Conservation (phyloP, 768 basidiomycete genomes). For the Suillus lakei region DNA sequence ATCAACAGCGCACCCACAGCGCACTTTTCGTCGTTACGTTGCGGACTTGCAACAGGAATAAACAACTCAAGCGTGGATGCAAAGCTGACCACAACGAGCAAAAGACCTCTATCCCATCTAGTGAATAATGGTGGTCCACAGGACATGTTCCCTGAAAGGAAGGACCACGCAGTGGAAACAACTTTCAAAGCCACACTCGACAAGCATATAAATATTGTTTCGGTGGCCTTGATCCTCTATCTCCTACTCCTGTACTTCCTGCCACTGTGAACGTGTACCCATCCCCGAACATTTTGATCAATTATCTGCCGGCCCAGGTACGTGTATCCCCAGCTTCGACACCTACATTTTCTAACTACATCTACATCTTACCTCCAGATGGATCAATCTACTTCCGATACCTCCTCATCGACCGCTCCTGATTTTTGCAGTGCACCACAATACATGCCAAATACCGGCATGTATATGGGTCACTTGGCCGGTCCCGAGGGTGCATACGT, state of each 20-base stretch:
- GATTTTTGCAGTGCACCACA: background rate
- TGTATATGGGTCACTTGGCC: background rate
- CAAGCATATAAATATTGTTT: too few species aligned
- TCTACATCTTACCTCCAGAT: background rate
- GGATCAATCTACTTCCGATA: background rate
- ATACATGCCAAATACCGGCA: background rate
- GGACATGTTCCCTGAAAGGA: background rate
- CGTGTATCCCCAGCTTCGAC: background rate
- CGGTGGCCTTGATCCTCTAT: background rate
- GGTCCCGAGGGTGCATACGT: background rate
- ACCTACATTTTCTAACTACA: background rate
- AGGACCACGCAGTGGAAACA: background rate
- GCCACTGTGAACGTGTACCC: background rate
- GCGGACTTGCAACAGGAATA: background rate
- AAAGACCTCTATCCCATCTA: background rate
- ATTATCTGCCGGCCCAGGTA: background rate
- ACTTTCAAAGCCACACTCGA: background rate
- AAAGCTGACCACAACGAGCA: too few species aligned
- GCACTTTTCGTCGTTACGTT: background rate
- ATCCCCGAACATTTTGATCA: background rate
- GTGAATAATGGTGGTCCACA: background rate
- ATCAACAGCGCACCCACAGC: too few species aligned
- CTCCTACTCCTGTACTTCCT: background rate
- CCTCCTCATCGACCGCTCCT: too few species aligned
- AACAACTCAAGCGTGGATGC: background rate